Percentiles rank a stretch among this genome's conserved stretches.
phyloP scores from a whole-genome alignment of 305 asterid species.

The Solanum aculeatissimum region DNA sequence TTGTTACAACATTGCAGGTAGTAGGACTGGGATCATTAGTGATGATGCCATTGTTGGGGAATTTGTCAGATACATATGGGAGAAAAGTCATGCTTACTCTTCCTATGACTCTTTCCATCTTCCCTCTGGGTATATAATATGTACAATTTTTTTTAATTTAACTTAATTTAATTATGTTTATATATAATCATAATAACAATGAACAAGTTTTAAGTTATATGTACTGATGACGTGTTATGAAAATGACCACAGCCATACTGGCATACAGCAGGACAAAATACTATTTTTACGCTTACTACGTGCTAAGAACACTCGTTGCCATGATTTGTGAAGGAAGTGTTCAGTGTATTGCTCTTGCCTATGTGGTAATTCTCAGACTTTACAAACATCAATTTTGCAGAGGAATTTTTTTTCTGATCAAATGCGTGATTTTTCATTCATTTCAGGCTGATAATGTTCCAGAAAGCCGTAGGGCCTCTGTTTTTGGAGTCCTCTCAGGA shows the following conservation, averaged over 20 bases:
- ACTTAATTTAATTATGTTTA: background rate
- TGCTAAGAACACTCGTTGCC: constrained; percentile 48
- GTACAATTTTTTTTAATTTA: background rate
- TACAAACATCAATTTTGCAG: background rate
- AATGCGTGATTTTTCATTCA: background rate
- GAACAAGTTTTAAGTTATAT: background rate
- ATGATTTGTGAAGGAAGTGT: constrained; percentile 85
- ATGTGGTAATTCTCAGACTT: constrained; percentile 41
- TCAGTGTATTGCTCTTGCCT: constrained; percentile 79
- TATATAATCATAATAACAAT: too few species aligned
- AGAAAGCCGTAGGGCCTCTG: constrained; percentile 56
- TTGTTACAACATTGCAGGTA: constrained; percentile 34
- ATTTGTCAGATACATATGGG: constrained; percentile 75
- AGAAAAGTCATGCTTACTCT: constrained; percentile 74
- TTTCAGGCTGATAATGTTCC: constrained; percentile 83
- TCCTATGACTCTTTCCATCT: constrained; percentile 64
- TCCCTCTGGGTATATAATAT: constrained; percentile 49
- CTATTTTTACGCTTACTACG: constrained; percentile 61
- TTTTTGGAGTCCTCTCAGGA: constrained; percentile 74
- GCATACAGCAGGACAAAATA: constrained; percentile 57
- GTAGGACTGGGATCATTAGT: constrained; percentile 70
- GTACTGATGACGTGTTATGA: background rate
- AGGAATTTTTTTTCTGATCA: background rate
- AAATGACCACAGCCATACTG: constrained; percentile 41
- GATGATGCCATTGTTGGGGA: constrained; percentile 85